Conservation (phyloP, 768 basidiomycete species). For the Rubroboletus satanas region DNA sequence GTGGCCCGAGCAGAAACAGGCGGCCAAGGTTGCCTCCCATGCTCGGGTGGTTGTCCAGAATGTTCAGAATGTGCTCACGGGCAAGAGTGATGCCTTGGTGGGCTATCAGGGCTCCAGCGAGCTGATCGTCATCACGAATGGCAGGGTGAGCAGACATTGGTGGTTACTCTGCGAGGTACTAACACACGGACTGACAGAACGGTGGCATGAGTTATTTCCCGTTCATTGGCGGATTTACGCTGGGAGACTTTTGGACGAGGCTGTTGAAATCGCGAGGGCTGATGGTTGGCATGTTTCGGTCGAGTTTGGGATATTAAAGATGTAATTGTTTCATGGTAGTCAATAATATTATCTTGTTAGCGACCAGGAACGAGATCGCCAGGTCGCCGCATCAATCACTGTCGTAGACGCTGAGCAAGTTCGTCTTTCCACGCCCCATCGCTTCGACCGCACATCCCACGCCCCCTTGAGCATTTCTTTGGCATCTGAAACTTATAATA, state of each 20-base stretch:
- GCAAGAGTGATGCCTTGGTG: slow-evolving; percentile 31
- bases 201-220: slow-evolving; percentile 40
- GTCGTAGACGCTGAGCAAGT: neutral
- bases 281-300: slow-evolving; percentile 26
- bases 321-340: slow-evolving; percentile 15
- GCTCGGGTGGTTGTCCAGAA: slow-evolving; percentile 45
- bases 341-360: neutral
- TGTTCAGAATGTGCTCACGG: slow-evolving; percentile 41
- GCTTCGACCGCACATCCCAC: slow-evolving; percentile 8
- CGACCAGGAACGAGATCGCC: slow-evolving; percentile 5
- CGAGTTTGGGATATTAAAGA: slow-evolving; percentile 26
- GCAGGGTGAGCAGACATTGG: slow-evolving; percentile 40
- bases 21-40: slow-evolving; percentile 45
- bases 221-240: slow-evolving; percentile 41
- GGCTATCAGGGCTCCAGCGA: slow-evolving; percentile 49
- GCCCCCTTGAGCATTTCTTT: neutral
- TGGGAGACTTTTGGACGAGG: slow-evolving; percentile 43
- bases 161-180: neutral
- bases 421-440: slow-evolving; percentile 12
- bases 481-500: neutral
- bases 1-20: slow-evolving; percentile 60
- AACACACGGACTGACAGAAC: slow-evolving; percentile 26
- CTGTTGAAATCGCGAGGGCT: slow-evolving; percentile 38
- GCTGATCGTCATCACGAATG: slow-evolving; percentile 51
- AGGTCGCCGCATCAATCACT: neutral